Base-by-base conservation (phyloP, 768 basidiomycete genomes). In the Paxillus involutus region DNA sequence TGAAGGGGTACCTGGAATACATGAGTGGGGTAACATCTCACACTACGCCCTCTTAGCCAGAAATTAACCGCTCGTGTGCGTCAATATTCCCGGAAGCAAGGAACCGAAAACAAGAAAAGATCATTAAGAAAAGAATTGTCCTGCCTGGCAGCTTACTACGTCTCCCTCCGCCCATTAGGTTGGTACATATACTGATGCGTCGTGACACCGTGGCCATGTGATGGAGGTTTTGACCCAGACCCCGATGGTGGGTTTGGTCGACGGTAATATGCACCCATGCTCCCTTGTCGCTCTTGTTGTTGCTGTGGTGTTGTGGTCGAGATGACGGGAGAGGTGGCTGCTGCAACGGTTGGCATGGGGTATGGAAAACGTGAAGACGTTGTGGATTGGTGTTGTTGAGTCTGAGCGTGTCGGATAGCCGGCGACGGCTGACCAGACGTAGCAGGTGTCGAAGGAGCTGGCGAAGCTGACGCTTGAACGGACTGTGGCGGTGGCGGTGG, bases 301-400 rank as follows among this genome's bases (percentile, higher is more conserved):
- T 74, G 78, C n/a, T 79, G 80, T 47, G 50, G 63, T 16, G 66
- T 42, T 1, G 75, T 60, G n/a, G 73, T 59, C 4, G 78, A 58
- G 19, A 86, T 73, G 4, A 85, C 79, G 2, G 85, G 79, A 6
- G 85, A 81, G 0, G 83, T 82, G 43, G 77, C 77, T 10, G 77
- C 82, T 1, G 87, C 86, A 30, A 88, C 79, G 1, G 84, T 86
- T 2, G 87, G 86, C 85, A 88, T 87, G 6, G 87, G 85, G 79
- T 84, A 89, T 4, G 85, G 84, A 46, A 83, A 63, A 43, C 55
- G 64, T 26, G 71, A 61, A 1, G 67, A 56, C 14, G 60, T n/a
- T 0, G 57, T n/a, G 44, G 59, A 16, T 6, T 45, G 74, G 13
- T 61, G 68, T 37, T 69, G 68, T 32, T 71, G 70, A 29, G 68